Percentiles rank a stretch among this genome's conserved stretches.
Evolutionary conservation across 768 basidiomycete genomes (phyloP).

Genomic region (Russula dissimulans): DNA sequence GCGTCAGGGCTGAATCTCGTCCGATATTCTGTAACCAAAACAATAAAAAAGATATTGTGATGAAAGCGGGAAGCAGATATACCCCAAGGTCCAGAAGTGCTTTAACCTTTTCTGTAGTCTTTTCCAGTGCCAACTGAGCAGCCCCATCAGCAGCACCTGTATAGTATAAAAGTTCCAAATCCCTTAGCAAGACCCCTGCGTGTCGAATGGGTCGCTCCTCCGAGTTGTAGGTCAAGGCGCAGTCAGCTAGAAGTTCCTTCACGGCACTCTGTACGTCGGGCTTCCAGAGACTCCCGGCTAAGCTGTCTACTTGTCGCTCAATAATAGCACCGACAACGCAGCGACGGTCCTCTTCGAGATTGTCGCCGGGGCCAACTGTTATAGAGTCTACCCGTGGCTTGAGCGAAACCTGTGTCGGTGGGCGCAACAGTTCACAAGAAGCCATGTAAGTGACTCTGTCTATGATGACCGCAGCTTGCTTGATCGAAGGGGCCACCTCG

Average conservation of each 20-base stretch:
- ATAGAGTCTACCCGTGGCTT: slow-evolving; percentile 14
- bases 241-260: slow-evolving; percentile 37
- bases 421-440: slow-evolving; percentile 54
- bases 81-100: slow-evolving; percentile 32
- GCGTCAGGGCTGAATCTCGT: slow-evolving; percentile 24
- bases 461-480: slow-evolving; percentile 50
- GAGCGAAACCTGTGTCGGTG: slow-evolving; percentile 42
- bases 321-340: slow-evolving; percentile 45
- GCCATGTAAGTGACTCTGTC: slow-evolving; percentile 62
- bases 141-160: slow-evolving; percentile 19
- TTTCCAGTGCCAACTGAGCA: background rate
- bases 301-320: slow-evolving; percentile 48
- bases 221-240: slow-evolving; percentile 40
- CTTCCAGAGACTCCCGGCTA: slow-evolving; percentile 51
- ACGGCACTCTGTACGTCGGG: slow-evolving; percentile 39
- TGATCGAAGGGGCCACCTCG: slow-evolving; percentile 33
- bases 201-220: slow-evolving; percentile 46
- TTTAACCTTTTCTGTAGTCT: slow-evolving; percentile 22
- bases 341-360: slow-evolving; percentile 3
- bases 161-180: slow-evolving; percentile 45
- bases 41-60: background rate
- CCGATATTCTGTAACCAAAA: slow-evolving; percentile 23
- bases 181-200: slow-evolving; percentile 45
- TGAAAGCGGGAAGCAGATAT: background rate
- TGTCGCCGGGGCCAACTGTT: background rate